Evolutionary conservation across 2,329 filamentous ascomycete species (phyloP), one percentile per base, ranked within the genome.

Genomic region (Chrysoporthe cubensis): DNA sequence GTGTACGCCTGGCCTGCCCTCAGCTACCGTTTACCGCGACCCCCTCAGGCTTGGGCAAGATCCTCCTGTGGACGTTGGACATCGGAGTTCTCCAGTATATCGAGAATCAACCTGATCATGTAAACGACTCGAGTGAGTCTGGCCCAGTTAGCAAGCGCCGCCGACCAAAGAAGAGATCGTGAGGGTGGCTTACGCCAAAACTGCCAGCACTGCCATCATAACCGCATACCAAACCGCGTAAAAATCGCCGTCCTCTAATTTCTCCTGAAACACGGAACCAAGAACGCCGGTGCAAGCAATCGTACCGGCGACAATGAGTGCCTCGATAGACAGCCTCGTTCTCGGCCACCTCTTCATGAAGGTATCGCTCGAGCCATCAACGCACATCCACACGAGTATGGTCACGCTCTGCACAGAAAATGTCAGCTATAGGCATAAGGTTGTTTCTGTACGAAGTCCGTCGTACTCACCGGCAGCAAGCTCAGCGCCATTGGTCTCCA

Each of bases 391-490:
- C 13, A 60, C 4, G n/a, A 60, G 40, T 42, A 60, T 60, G 37
- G 5, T 40, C 21, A 60, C 18, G 40, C 57, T 60, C 57, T 60
- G 18, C 7, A 21, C 8, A 42, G 8, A 40, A 9, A 40, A 16
- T 34, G 50, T 54, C 50, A 54, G 50, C 18, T 13, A 40, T 57
- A 60, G 40, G 18, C 37, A 40, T 7, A 40, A 6, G 37, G 37
- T 40, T 40, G 37, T 6, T 40, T 9, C 37, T 40, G 37, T 32
- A n/a, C 18, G 26, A 21, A 6, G 26, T 11, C 6, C 18, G 18
- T 16, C 16, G 54, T 18, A 60, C 40, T 60, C 57, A 60, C 57
- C 40, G 57, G 57, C 37, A 60, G 9, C 57, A 60, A 16, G 18
- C 9, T 60, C n/a, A 43, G 16, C 6, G 44, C 3, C 57, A 60